Evolutionary conservation across 2,329 filamentous ascomycete genomes (phyloP).

Genomic region (Fusarium sublunatum): DNA sequence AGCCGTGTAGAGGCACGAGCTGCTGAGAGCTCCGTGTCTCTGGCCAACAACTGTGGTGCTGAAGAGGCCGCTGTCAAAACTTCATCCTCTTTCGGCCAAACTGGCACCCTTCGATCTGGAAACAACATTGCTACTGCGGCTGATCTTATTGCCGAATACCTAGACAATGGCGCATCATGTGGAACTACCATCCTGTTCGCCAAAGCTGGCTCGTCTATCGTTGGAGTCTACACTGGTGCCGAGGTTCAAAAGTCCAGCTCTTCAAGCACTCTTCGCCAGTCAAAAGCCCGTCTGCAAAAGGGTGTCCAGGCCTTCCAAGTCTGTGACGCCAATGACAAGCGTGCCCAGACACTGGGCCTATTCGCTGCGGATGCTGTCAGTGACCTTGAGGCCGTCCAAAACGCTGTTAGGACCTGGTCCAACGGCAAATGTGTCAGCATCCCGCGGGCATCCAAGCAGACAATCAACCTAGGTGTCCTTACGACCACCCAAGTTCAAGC

Average conservation of each 20-base stretch:
- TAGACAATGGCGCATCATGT: slow-evolving; percentile 33
- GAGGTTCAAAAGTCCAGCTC: slow-evolving; percentile 42
- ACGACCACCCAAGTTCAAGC: slow-evolving; percentile 25
- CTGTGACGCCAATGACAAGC: slow-evolving; percentile 36
- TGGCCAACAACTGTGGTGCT: slow-evolving; percentile 40
- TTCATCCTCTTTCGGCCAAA: slow-evolving; percentile 11
- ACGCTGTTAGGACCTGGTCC: slow-evolving; percentile 36
- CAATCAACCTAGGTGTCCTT: slow-evolving; percentile 32
- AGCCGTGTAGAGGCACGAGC: slow-evolving; percentile 28
- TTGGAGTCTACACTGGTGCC: slow-evolving; percentile 40
- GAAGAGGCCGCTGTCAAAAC: slow-evolving; percentile 32
- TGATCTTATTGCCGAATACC: slow-evolving; percentile 36
- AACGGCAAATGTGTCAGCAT: slow-evolving; percentile 37
- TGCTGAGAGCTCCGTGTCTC: slow-evolving; percentile 20
- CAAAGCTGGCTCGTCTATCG: slow-evolving; percentile 38
- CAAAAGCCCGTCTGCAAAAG: slow-evolving; percentile 23
- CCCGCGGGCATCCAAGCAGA: slow-evolving; percentile 7
- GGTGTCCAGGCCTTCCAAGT: slow-evolving; percentile 37
- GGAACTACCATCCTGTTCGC: slow-evolving; percentile 42
- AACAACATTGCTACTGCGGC: slow-evolving; percentile 20
- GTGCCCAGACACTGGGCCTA: slow-evolving; percentile 34
- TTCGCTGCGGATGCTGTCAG: slow-evolving; percentile 35
- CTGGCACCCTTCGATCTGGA: slow-evolving; percentile 23
- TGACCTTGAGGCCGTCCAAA: slow-evolving; percentile 26
- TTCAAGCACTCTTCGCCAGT: slow-evolving; percentile 25